Base-by-base conservation (phyloP, 106 monocot genomes). In the Platanthera guangdongensis region DNA sequence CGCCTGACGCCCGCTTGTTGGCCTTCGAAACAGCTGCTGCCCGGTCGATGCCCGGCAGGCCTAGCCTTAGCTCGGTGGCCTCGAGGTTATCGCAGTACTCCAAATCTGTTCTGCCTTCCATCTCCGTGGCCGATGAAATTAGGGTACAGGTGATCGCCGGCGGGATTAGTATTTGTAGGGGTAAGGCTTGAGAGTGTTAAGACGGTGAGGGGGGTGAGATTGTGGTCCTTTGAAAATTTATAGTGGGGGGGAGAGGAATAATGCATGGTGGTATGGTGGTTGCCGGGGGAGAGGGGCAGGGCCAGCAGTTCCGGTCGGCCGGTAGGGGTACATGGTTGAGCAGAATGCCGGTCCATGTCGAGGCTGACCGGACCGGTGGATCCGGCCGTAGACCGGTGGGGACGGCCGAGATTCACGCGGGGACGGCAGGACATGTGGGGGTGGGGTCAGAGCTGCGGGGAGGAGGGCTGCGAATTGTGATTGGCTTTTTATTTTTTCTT, bases 41-140 rank as follows among this genome's bases (percentile, higher is more conserved):
- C 71, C 68, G 55, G 9, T 74, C 85, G 51, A 75, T 87, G 32
- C 94, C 94, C 1, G 94, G 94, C 73, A 85, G 80, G 8, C 85
- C 91, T 11, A 94, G 89, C 68, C 89, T 87, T 16, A 94, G 79
- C 83, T 94, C 94, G 25, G 94, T 94, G 22, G 81, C 94, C 72
- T 82, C 80, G 14, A 93, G 82, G 70, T 75, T 80, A 28, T 64
- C 84, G 70, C 79, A 71, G 64, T 62, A 39, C 39, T 39, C 39
- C 39, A 39, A 3, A 39, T 39, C 39, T 39, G 2, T 39, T 39
- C 39, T 46, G 47, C 19, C 71, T 70, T 78, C 81, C 81, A 81
- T 81, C 13, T 78, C 62, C 45, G 53, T 11, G 54, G 64, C 10
- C 7, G 28, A n/a, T n/a, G 11, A 13, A 7, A 16, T 9, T 45